Base-by-base conservation (phyloP, 805 yeast genomes). In the Alloascoidea africana region DNA sequence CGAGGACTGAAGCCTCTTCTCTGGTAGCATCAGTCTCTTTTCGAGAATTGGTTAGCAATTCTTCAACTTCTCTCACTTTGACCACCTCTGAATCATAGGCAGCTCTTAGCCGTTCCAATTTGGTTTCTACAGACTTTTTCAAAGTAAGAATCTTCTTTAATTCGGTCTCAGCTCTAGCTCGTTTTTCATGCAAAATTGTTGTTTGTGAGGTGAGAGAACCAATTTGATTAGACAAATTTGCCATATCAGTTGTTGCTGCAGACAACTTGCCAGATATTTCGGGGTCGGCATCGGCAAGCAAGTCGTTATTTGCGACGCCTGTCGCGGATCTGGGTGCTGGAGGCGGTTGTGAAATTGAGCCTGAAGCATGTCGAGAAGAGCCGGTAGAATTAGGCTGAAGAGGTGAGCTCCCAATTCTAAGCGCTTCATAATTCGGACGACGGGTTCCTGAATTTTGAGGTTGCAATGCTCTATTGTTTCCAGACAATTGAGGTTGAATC, bases 141-240 rank as follows among this genome's bases (percentile, higher is more conserved):
- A 75, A 65, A 18, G 66, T 63, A 46, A 74, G 68, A 41, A 83
- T 74, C 40, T 71, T 68, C n/a, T 73, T 63, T 39, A 87, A 65
- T 50, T 89, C 96, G 40, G 70, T 73, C 50, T 78, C 85, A 1
- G 95, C 85, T 42, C 75, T 69, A 14, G 70, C 61, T 43, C 84
- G 76, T 56, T 81, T 81, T 16, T 72, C 79, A 42, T 76, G 76
- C 18, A 81, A 65, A 13, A 66, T 68, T 1, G 81, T 63, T 1
- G 93, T 82, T 55, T 86, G 95, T 16, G 67, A 58, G 1, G 86
- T 70, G 44, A 89, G 62, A 0, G 94, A 80, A 44, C 74, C 74
- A 44, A 84, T 77, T 59, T 87, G 95, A 47, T 78, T 83, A 0
- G 94, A 80, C 33, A 82, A 65, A 47, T 87, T 84, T 13, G 94